These are phyloP conservation scores for Primulina huaijiensis DNA, from an alignment of 257 asterid genomes.

Conservation along the genomic window DNA sequence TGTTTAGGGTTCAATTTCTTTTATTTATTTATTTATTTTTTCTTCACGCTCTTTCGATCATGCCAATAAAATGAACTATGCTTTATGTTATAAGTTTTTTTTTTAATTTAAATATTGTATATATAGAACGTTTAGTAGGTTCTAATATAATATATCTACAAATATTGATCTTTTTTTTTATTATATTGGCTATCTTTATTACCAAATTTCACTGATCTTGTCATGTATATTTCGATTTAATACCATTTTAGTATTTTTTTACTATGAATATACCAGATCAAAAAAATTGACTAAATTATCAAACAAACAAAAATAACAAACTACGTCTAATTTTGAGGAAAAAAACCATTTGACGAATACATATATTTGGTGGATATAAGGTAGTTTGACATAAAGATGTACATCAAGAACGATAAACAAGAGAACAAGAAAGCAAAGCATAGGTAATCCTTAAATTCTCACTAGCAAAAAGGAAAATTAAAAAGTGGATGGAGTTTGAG, in stretches of 20 bases:
- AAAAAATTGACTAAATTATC: background rate
- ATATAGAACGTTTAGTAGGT: too few relatives aligned
- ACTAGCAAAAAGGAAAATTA: too few relatives aligned
- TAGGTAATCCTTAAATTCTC: conserved; percentile 31
- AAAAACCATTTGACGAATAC: background rate
- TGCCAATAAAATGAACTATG: background rate
- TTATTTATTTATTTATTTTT: background rate
- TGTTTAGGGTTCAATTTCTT: background rate
- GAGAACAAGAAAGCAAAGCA: conserved; percentile 74
- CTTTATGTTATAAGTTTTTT: background rate
- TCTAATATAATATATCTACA: too few relatives aligned
- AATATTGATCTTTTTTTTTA: too few relatives aligned
- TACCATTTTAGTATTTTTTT: too few relatives aligned
- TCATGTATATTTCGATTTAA: too few relatives aligned
- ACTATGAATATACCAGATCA: too few relatives aligned
- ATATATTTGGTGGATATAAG: background rate
- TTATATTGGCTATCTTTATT: too few relatives aligned
- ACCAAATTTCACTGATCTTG: too few relatives aligned
- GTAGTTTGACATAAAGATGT: conserved; percentile 57
- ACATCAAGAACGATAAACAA: conserved; percentile 62
- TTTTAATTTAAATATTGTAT: too few relatives aligned
- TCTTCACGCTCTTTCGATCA: too few relatives aligned
- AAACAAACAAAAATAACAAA: background rate
- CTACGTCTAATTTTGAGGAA: background rate
- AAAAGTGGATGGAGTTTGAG: conserved; percentile 23